phyloP scores from a whole-genome alignment of 2,329 filamentous ascomycete genomes.

The Nemania abortiva region DNA sequence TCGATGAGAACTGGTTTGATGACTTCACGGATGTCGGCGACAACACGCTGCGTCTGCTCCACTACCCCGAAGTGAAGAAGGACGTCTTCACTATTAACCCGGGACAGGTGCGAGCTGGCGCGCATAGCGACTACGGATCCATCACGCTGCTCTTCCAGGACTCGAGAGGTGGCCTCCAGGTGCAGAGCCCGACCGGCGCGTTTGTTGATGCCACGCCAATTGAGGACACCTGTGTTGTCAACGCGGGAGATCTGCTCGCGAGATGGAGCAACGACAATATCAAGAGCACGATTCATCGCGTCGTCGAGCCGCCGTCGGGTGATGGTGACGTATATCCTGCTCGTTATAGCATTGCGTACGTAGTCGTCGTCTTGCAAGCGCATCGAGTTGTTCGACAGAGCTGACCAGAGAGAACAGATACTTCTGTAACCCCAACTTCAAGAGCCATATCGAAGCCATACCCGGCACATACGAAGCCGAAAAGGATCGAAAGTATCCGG shows the following conservation, averaged over 20 bases:
- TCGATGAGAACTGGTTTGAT: constrained; percentile 82
- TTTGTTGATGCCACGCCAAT: constrained; percentile 90
- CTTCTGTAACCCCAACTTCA: constrained; percentile 89
- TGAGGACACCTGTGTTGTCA: constrained; percentile 83
- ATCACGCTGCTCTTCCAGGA: constrained; percentile 75
- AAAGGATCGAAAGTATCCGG: constrained; percentile 80
- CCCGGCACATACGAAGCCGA: constrained; percentile 78
- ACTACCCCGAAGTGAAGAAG: constrained; percentile 78
- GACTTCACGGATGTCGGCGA: constrained; percentile 75
- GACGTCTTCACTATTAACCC: constrained; percentile 75
- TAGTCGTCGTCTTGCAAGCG: constrained; percentile 35
- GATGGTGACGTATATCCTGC: constrained; percentile 73
- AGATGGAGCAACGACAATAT: constrained; percentile 94
- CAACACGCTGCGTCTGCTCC: constrained; percentile 79
- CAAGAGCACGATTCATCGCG: constrained; percentile 89
- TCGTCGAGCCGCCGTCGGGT: constrained; percentile 82
- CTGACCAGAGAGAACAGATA: constrained; percentile 62
- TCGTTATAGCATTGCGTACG: constrained; percentile 85
- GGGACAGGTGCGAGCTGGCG: constrained; percentile 79
- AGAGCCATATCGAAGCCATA: constrained; percentile 80
- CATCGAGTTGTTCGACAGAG: not conserved
- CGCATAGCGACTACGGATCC: constrained; percentile 76
- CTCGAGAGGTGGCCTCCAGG: constrained; percentile 51
- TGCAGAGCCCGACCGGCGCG: constrained; percentile 73
- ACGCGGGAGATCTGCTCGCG: constrained; percentile 87